Base-by-base conservation (phyloP, 371 early-diverging fungal genomes). In the Mortierella sp. region DNA sequence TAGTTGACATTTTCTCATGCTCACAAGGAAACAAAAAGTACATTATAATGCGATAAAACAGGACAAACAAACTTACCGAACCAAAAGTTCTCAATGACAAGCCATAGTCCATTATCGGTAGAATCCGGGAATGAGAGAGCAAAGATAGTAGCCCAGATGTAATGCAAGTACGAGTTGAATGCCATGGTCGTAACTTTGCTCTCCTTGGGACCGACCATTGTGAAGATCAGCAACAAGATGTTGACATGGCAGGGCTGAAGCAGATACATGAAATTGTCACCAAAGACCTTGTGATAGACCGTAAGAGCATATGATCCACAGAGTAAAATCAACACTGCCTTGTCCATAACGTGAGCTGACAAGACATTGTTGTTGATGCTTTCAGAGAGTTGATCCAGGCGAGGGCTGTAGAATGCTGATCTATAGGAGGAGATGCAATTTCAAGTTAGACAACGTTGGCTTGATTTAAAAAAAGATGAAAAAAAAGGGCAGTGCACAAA, bases 201-300 rank as follows among this genome's bases (percentile, higher is more conserved):
- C 43, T 86, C 87, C 40, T 78, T 70, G 20, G 88, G 86, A 61
- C 77, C 85, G 58, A 77, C 68, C 86, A 92, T 83, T 24, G 85
- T 86, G 30, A 87, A 70, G 68, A 89, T 86, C 49, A 92, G 64
- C 22, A 90, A 47, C 51, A 88, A 66, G 12, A 88, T 75, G 60
- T 87, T 88, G 84, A 92, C 86, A 76, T 92, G 92, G 72, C 92
- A 92, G 9, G 92, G 92, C 65, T 92, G 92, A 11, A 92, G 86
- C 83, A 92, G 73, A 37, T 81, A 81, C 76, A 81, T 63, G 57
- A 70, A 75, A 43, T 73, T 75, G 62, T 75, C 81, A 11, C 81
- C 76, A 70, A 81, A 75, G 64, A 75, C 55, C 47, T 81, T 81
- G 70, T 81, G 81, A 32, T 75, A 81, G 24, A 81, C 81, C 1